Percentiles rank a stretch among this genome's conserved stretches.
Evolutionary conservation across 2,329 filamentous ascomycete genomes (phyloP).

Genomic region (Juglanconis sp.): DNA sequence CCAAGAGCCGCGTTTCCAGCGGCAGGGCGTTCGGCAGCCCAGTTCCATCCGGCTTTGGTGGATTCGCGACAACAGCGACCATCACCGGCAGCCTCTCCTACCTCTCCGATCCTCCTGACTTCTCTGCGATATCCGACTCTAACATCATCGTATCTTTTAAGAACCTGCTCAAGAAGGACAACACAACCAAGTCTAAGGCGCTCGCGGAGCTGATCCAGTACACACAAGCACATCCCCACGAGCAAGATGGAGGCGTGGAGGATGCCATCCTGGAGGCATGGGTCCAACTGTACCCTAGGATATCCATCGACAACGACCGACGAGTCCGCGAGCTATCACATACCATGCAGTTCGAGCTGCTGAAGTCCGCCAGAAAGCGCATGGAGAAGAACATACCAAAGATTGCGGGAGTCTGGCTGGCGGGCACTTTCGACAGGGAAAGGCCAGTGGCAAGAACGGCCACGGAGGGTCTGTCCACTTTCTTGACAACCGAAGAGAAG

Average conservation of each 20-base stretch:
- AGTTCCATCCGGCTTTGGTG: constrained; percentile 33
- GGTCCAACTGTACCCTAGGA: constrained; percentile 82
- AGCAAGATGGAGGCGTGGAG: constrained; percentile 62
- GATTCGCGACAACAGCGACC: constrained; percentile 37
- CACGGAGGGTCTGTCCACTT: constrained; percentile 68
- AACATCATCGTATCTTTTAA: constrained; percentile 89
- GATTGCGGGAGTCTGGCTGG: constrained; percentile 85
- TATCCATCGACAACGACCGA: constrained; percentile 84
- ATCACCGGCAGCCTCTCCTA: constrained; percentile 67
- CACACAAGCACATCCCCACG: constrained; percentile 27
- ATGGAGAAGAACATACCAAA: constrained; percentile 76
- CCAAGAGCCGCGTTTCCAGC: constrained; percentile 12
- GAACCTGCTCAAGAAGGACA: constrained; percentile 88
- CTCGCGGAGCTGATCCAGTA: constrained; percentile 77
- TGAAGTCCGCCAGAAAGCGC: constrained; percentile 69
- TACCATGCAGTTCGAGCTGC: constrained; percentile 61
- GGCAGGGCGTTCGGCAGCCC: constrained; percentile 20
- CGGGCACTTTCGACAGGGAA: constrained; percentile 84
- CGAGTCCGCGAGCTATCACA: constrained; percentile 87
- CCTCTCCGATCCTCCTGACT: constrained; percentile 79
- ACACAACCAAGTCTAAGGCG: constrained; percentile 85
- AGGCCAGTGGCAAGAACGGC: constrained; percentile 73
- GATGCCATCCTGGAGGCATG: constrained; percentile 84
- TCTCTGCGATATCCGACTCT: constrained; percentile 72
- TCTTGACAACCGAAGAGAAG: constrained; percentile 81